Percentiles rank a stretch among this genome's conserved stretches.
phyloP scores from a whole-genome alignment of 345 rosid genomes.

The Bruguiera parviflora region DNA sequence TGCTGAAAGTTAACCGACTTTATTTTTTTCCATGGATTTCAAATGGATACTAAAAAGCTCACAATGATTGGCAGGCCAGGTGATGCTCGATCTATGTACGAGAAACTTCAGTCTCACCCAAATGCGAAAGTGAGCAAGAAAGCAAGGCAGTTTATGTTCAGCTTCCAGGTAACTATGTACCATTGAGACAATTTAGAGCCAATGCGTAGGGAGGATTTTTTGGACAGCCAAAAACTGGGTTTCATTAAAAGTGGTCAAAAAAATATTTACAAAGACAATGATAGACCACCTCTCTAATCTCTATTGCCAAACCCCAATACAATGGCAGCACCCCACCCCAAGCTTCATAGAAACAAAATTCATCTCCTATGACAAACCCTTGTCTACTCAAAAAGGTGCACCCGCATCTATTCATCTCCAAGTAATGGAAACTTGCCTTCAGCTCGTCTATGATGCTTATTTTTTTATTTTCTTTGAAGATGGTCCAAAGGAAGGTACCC shows the following conservation, averaged over 20 bases:
- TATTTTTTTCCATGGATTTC: background rate
- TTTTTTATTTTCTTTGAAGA: constrained; percentile 40
- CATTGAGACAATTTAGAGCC: too few relatives aligned
- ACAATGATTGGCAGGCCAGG: constrained; percentile 44
- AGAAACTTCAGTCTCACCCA: constrained; percentile 85
- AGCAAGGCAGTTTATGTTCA: constrained; percentile 71
- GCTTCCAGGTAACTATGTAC: constrained; percentile 64
- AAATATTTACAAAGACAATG: too few relatives aligned
- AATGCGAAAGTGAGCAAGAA: constrained; percentile 62
- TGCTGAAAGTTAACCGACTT: background rate
- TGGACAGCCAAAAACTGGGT: too few relatives aligned
- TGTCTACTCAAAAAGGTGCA: too few relatives aligned
- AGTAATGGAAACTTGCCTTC: constrained; percentile 20
- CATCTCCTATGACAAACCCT: too few relatives aligned
- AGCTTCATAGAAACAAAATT: too few relatives aligned
- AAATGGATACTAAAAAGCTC: background rate
- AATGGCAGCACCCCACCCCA: too few relatives aligned
- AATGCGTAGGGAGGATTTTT: too few relatives aligned
- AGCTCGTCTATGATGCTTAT: constrained; percentile 11
- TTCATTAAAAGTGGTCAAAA: too few relatives aligned
- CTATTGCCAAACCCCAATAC: too few relatives aligned
- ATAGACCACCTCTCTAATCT: too few relatives aligned
- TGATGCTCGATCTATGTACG: constrained; percentile 73
- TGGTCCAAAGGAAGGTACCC: constrained; percentile 71
- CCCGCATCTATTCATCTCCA: background rate